phyloP scores from a whole-genome alignment of 306 rosid species.

The Cicer judaicum region DNA sequence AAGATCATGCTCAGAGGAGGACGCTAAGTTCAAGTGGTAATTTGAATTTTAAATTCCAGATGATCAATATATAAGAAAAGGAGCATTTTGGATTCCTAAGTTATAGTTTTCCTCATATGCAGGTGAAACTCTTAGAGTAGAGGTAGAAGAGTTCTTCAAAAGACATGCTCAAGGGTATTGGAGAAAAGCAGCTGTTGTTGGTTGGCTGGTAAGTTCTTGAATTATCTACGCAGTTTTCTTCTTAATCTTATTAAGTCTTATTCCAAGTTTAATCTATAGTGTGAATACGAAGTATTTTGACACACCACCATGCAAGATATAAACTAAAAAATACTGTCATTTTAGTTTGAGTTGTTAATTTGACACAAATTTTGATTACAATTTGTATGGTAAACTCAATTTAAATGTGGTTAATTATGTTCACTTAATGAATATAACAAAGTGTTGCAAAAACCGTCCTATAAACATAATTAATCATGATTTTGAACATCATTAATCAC shows the following conservation, averaged over 20 bases:
- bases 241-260: conserved; percentile 9
- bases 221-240: neutral
- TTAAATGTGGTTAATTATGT: too few relatives aligned
- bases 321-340: too few relatives aligned
- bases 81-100: conserved; percentile 23
- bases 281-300: neutral
- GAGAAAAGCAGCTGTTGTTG: conserved; percentile 70
- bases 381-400: too few relatives aligned
- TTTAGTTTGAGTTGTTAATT: too few relatives aligned
- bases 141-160: conserved; percentile 47
- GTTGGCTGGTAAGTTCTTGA: conserved; percentile 69
- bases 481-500: too few relatives aligned
- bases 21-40: conserved; percentile 34
- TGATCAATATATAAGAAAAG: conserved; percentile 26
- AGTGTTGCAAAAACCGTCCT: too few relatives aligned
- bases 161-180: conserved; percentile 60
- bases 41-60: conserved; percentile 36
- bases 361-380: too few relatives aligned
- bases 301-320: too few relatives aligned
- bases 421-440: too few relatives aligned
- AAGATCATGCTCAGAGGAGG: conserved; percentile 43
- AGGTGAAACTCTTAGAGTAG: neutral
- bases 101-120: conserved; percentile 21
- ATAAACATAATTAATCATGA: too few relatives aligned
- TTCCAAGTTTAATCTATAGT: conserved; percentile 8